Percentiles rank a stretch among this genome's conserved stretches.
Conservation (phyloP, 1,284 basidiomycete species). For the Rhodotorula sp. region DNA sequence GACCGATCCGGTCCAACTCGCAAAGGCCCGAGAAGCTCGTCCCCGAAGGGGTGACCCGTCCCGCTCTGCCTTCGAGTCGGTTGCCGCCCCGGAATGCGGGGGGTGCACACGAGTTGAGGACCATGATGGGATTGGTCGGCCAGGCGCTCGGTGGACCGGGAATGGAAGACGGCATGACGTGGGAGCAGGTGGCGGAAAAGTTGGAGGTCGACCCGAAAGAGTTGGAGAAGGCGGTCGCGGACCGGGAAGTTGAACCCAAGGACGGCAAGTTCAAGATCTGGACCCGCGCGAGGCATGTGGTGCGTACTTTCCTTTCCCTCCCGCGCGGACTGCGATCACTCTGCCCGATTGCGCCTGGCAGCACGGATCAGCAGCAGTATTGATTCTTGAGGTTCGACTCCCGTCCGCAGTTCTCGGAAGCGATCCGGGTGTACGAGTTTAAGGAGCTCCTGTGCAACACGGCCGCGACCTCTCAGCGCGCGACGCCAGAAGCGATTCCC, state of each 20-base stretch:
- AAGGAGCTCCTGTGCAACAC: constrained; percentile 38
- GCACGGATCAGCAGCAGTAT: background rate
- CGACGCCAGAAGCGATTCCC: constrained; percentile 14
- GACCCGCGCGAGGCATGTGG: constrained; percentile 40
- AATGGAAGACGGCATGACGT: constrained; percentile 38
- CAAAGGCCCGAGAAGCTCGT: constrained; percentile 25
- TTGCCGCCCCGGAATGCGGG: constrained; percentile 27
- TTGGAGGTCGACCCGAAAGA: constrained; percentile 27
- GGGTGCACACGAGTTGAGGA: constrained; percentile 34
- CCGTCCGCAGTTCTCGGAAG: constrained; percentile 42
- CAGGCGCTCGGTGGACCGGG: constrained; percentile 36
- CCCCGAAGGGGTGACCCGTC: constrained; percentile 21
- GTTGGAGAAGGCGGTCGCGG: constrained; percentile 29
- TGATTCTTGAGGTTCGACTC: background rate
- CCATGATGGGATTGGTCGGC: constrained; percentile 35
- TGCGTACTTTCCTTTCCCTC: constrained; percentile 17
- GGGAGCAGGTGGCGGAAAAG: constrained; percentile 36
- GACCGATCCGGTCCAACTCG: constrained; percentile 25
- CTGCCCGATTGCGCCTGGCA: too few relatives aligned
- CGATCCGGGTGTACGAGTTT: constrained; percentile 43
- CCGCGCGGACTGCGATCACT: too few relatives aligned
- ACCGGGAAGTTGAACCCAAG: constrained; percentile 42
- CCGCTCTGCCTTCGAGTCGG: constrained; percentile 29
- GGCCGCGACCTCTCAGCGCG: constrained; percentile 26
- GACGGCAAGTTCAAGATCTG: constrained; percentile 41